phyloP scores from a whole-genome alignment of 306 rosid genomes.

The Arachis hypogaea region DNA sequence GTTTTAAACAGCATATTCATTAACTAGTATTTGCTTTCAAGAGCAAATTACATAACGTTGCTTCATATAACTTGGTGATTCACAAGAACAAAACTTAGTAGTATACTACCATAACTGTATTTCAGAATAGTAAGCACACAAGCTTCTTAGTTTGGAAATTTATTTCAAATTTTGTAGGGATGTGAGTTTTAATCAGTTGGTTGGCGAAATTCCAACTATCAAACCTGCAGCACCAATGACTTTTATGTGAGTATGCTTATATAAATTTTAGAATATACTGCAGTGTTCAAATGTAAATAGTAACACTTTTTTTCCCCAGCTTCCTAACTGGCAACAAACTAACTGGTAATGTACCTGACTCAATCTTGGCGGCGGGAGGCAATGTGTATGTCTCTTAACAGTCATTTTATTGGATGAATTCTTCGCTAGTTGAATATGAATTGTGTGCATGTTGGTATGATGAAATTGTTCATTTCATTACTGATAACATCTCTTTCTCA shows the following conservation, averaged over 20 bases:
- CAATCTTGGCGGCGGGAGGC: constrained; percentile 70
- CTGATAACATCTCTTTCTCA: constrained; percentile 27
- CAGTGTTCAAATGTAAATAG: constrained; percentile 21
- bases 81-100: not conserved
- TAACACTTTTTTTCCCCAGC: constrained; percentile 48
- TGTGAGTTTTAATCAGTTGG: constrained; percentile 80
- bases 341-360: constrained; percentile 65
- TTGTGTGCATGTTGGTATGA: not conserved
- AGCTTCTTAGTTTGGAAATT: not conserved
- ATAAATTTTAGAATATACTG: constrained; percentile 22
- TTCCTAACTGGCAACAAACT: constrained; percentile 74
- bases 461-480: constrained; percentile 5
- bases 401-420: constrained; percentile 28
- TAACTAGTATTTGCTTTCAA: not conserved
- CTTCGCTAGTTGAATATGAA: constrained; percentile 16
- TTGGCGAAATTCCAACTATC: constrained; percentile 68
- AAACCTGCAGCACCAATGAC: constrained; percentile 40
- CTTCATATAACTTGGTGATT: constrained; percentile 18
- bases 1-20: not conserved
- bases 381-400: constrained; percentile 62
- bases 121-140: constrained; percentile 13
- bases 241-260: constrained; percentile 65
- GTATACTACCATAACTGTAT: constrained; percentile 16
- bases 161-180: constrained; percentile 58
- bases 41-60: constrained; percentile 2